Base-by-base conservation (phyloP, 2,329 filamentous ascomycete genomes). In the Hypoxylon sp. region DNA sequence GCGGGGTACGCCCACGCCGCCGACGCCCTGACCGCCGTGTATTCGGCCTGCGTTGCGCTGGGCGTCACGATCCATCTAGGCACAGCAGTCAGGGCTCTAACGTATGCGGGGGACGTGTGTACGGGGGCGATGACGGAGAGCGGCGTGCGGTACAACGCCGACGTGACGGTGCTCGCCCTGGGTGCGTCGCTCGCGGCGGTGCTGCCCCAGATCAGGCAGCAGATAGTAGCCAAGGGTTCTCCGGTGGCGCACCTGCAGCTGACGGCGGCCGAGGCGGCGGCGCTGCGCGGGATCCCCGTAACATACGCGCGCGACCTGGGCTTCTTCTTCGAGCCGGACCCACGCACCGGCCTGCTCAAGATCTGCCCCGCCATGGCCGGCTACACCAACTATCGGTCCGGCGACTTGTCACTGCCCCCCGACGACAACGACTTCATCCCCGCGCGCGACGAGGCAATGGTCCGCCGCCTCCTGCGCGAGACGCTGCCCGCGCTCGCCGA, bases 251-350 rank as follows among this genome's bases (percentile, higher is more conserved):
- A 88, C 64, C 74, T 88, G 1, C 79, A 82, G 43, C 76, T 88
- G 1, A 84, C 78, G 0, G 76, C 81, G 4, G 77, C 78, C 0
- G 85, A 88, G 68, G 78, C 81, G 0, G 76, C 79, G 2, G 73
- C 72, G 4, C 78, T 88, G 1, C 78, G 80, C 1, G 82, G 82
- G 2, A 83, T 88, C 9, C 85, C 86, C 0, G 82, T 87, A 0
- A 85, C 81, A 0, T 85, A 87, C 48, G 81, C 81, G 1, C 79
- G 85, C 1, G 85, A 88, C 58, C 73, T 88, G 0, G 85, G 85
- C 0, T 88, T 88, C 75, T 84, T 86, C 72, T 88, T 88, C 55
- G 86, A 88, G 69, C 85, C 86, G 0, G 85, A 88, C 61, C 80
- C 78, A 0, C 76, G 78, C 58, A 87, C 84, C 0, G 78, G 79